Conservation (phyloP, 306 rosid genomes). For the Coriaria nepalensis region DNA sequence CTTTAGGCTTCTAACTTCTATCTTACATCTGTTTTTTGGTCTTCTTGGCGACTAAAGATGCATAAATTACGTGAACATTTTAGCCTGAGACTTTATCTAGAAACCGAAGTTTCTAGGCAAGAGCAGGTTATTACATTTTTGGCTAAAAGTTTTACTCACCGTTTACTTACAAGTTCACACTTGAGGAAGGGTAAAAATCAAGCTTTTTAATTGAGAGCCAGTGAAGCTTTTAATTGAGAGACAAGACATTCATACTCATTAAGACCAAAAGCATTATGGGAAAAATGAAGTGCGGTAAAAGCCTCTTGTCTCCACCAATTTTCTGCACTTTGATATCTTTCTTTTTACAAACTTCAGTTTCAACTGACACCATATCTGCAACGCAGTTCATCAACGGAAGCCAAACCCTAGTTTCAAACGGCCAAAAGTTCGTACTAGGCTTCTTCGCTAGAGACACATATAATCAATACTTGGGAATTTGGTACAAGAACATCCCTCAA, state of each 20-base stretch:
- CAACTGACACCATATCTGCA: conserved; percentile 20
- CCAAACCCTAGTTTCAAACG: conserved; percentile 28
- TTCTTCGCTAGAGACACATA: conserved; percentile 23
- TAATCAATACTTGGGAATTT: conserved; percentile 29
- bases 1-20: no score
- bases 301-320: conserved; percentile 13
- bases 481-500: conserved; percentile 25
- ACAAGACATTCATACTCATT: no score
- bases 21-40: no score
- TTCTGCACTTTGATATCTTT: conserved; percentile 9
- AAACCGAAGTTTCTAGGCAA: no score
- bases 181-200: no score
- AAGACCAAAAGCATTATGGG: conserved; percentile 21
- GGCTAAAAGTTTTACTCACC: no score
- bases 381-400: conserved; percentile 20
- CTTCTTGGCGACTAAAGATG: no score
- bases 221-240: no score
- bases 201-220: no score
- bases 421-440: conserved; percentile 32
- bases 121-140: no score
- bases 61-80: no score
- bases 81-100: no score
- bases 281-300: conserved; percentile 9
- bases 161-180: not conserved
- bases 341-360: conserved; percentile 11